These are phyloP conservation scores for Cutaneotrichosporon sp. DNA, from an alignment of 1,284 basidiomycete species.

Conservation along the genomic window DNA sequence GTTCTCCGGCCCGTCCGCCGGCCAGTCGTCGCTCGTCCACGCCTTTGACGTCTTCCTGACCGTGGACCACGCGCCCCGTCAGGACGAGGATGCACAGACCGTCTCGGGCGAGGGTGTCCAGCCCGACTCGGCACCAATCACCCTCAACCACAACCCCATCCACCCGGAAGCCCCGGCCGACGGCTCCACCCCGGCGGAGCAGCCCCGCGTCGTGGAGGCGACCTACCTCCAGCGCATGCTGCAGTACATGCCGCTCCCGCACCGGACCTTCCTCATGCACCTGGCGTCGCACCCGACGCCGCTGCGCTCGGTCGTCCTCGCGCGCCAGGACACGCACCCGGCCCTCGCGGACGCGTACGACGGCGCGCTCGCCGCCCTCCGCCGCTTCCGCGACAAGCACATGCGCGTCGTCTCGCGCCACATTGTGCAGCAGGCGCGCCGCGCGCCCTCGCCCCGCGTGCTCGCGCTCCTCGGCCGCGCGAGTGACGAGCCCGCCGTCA, in stretches of 20 bases:
- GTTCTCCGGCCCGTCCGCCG: slow-evolving; percentile 85
- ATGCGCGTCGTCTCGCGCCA: slow-evolving; percentile 83
- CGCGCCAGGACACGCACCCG: slow-evolving; percentile 41
- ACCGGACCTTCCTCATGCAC: slow-evolving; percentile 83
- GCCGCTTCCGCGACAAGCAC: slow-evolving; percentile 81
- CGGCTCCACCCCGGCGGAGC: slow-evolving; percentile 1
- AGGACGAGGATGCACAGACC: slow-evolving; percentile 24
- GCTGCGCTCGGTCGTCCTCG: slow-evolving; percentile 57
- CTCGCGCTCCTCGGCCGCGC: slow-evolving; percentile 32
- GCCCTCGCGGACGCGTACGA: slow-evolving; percentile 69
- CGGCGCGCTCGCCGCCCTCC: slow-evolving; percentile 68
- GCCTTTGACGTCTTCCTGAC: slow-evolving; percentile 81
- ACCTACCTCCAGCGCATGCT: slow-evolving; percentile 78
- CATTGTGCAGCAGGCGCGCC: slow-evolving; percentile 68
- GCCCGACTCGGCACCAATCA: slow-evolving; percentile 13
- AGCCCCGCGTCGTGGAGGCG: slow-evolving; percentile 50
- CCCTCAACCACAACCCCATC: slow-evolving; percentile 17
- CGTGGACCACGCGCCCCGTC: slow-evolving; percentile 60
- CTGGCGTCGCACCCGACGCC: slow-evolving; percentile 65
- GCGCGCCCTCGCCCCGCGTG: slow-evolving; percentile 42
- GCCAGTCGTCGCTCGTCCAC: slow-evolving; percentile 86
- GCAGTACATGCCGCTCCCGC: slow-evolving; percentile 86
- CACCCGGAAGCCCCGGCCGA: background rate
- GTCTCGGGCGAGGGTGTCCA: slow-evolving; percentile 12
- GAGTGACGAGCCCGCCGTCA: slow-evolving; percentile 13